Conservation (phyloP, 1,284 basidiomycete species). For the Veloporphyrellus conicus region DNA sequence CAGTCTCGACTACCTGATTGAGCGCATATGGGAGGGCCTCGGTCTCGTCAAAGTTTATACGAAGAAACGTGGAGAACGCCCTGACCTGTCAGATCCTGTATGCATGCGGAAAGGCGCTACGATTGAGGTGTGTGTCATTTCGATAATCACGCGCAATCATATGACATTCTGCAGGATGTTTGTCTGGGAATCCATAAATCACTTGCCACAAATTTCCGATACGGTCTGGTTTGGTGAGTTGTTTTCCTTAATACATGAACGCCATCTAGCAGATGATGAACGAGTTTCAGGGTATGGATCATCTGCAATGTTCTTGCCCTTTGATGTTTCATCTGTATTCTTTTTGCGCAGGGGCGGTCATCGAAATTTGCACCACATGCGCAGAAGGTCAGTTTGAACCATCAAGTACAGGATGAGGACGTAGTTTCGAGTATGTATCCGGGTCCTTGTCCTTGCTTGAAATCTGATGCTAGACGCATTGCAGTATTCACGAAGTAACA, state of each 20-base stretch:
- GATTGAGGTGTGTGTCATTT: constrained; percentile 62
- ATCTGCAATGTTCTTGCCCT: constrained; percentile 9
- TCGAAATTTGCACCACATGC: constrained; percentile 90
- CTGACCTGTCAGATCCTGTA: constrained; percentile 90
- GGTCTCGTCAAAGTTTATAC: constrained; percentile 91
- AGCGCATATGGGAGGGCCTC: constrained; percentile 87
- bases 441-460: background rate
- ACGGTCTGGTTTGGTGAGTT: constrained; percentile 83
- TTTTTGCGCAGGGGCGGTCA: constrained; percentile 66
- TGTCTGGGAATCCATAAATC: constrained; percentile 91
- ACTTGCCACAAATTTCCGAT: constrained; percentile 85
- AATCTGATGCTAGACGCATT: background rate
- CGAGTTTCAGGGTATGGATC: constrained; percentile 24
- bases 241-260: background rate
- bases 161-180: constrained; percentile 51
- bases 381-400: constrained; percentile 87
- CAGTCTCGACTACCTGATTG: constrained; percentile 84
- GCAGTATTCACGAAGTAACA: constrained; percentile 42
- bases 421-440: constrained; percentile 79
- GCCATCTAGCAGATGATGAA: background rate
- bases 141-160: background rate
- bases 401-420: constrained; percentile 90
- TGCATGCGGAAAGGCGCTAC: constrained; percentile 89
- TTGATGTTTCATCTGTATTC: constrained; percentile 1
- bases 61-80: constrained; percentile 91